Evolutionary conservation across 148 eudicot genomes (phyloP).

Genomic region (Nepenthes gracilis): DNA sequence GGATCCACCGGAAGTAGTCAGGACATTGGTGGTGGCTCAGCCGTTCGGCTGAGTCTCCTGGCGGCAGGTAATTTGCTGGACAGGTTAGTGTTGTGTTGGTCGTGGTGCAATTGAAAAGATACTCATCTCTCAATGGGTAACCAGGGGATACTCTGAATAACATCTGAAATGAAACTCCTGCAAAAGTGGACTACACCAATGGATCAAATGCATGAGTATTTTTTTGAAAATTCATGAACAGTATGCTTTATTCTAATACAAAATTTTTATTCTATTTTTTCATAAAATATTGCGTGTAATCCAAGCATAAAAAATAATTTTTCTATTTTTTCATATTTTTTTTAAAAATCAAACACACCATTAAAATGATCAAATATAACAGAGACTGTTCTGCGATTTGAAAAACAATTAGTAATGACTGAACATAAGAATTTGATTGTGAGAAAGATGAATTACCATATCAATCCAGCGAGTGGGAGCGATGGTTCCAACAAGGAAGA

Average conservation of each 20-base stretch:
- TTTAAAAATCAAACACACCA: too few species aligned
- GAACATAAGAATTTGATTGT: neutral
- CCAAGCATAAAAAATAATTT: too few species aligned
- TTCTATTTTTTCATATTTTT: too few species aligned
- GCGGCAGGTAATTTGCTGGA: conserved; percentile 20
- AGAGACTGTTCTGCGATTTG: neutral
- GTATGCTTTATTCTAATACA: neutral
- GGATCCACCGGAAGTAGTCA: conserved; percentile 42
- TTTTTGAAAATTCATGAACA: neutral
- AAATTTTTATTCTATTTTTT: too few species aligned
- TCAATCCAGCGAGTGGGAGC: neutral
- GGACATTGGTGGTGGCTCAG: conserved; percentile 21
- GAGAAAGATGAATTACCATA: neutral
- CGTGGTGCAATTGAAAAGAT: neutral
- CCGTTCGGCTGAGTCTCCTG: conserved; percentile 4
- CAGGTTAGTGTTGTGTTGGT: conserved; percentile 21
- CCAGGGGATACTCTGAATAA: neutral
- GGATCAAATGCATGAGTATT: neutral
- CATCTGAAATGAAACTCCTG: neutral
- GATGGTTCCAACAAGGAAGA: neutral
- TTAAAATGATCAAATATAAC: neutral
- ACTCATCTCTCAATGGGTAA: neutral
- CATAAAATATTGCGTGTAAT: too few species aligned
- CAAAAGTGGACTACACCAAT: neutral
- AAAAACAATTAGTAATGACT: neutral